Percentiles rank a stretch among this genome's conserved stretches.
These are phyloP conservation scores for Nigrograna mackinnonii DNA, from an alignment of 2,329 filamentous ascomycete genomes.

Conservation along the genomic window DNA sequence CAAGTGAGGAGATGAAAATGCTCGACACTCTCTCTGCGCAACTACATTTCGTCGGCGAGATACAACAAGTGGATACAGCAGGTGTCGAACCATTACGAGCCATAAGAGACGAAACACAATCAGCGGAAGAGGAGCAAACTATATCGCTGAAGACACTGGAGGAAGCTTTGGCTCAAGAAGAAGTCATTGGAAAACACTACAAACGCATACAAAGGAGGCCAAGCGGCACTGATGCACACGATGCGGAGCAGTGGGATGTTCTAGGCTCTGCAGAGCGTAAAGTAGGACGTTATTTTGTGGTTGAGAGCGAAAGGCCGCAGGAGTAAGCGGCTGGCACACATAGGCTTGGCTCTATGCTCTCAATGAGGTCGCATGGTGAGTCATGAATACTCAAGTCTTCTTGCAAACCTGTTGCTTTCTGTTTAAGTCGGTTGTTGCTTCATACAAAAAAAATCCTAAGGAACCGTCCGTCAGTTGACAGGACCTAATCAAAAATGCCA, in stretches of 20 bases:
- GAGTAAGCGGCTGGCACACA: conserved; percentile 17
- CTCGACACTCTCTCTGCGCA: conserved; percentile 77
- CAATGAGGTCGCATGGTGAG: neutral
- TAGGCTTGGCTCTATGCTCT: neutral
- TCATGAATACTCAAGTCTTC: neutral
- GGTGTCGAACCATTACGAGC: conserved; percentile 74
- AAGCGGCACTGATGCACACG: conserved; percentile 43
- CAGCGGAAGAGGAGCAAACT: conserved; percentile 59
- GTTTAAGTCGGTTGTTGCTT: neutral
- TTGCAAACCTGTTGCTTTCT: neutral
- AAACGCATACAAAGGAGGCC: conserved; percentile 54
- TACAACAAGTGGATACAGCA: conserved; percentile 77
- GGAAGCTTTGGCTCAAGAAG: conserved; percentile 63
- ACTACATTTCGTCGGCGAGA: conserved; percentile 85
- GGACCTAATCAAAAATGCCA: neutral
- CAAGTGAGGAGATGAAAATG: conserved; percentile 70
- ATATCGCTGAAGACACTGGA: conserved; percentile 62
- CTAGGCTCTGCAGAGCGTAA: conserved; percentile 67
- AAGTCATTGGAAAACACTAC: conserved; percentile 58
- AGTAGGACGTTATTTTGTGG: conserved; percentile 76
- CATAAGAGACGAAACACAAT: conserved; percentile 77
- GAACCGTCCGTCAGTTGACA: neutral
- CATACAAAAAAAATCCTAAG: neutral
- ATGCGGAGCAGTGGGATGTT: conserved; percentile 71
- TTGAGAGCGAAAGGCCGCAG: conserved; percentile 61